phyloP scores from a whole-genome alignment of 2,329 filamentous ascomycete genomes.

The Lachnellula cervina region DNA sequence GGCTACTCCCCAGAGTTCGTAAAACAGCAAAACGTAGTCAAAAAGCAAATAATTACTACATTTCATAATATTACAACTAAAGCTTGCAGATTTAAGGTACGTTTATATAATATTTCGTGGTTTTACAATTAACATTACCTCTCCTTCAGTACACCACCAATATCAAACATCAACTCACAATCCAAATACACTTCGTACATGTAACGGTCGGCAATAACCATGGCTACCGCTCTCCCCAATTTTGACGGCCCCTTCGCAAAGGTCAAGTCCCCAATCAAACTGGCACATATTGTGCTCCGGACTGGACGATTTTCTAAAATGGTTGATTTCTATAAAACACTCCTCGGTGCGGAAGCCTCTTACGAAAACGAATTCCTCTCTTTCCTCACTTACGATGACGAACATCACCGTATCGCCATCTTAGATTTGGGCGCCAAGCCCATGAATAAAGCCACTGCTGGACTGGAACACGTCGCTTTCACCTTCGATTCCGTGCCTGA shows the following conservation, averaged over 20 bases:
- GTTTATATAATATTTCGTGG: too few species aligned
- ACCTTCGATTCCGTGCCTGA: slow-evolving; percentile 34
- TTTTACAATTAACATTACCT: too few species aligned
- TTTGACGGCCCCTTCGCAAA: neutral
- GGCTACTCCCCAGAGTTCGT: too few species aligned
- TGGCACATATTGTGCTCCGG: slow-evolving; percentile 30
- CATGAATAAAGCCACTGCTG: slow-evolving; percentile 18
- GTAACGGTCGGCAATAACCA: too few species aligned
- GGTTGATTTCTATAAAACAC: slow-evolving; percentile 35
- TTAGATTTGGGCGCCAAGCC: slow-evolving; percentile 20
- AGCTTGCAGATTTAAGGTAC: too few species aligned
- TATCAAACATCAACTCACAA: too few species aligned
- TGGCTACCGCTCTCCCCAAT: too few species aligned
- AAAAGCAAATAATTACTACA: too few species aligned
- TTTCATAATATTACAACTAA: too few species aligned
- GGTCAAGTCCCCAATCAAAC: slow-evolving; percentile 1
- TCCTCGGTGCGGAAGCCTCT: slow-evolving; percentile 33
- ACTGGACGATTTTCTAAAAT: slow-evolving; percentile 30
- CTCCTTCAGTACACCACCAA: too few species aligned
- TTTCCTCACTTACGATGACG: slow-evolving; percentile 42
- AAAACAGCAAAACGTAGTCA: too few species aligned
- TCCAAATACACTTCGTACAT: too few species aligned
- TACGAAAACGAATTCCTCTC: slow-evolving; percentile 27
- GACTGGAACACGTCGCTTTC: slow-evolving; percentile 42
- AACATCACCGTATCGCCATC: slow-evolving; percentile 45